Conservation (phyloP, 345 rosid species). For the Eucalyptus regnans region DNA sequence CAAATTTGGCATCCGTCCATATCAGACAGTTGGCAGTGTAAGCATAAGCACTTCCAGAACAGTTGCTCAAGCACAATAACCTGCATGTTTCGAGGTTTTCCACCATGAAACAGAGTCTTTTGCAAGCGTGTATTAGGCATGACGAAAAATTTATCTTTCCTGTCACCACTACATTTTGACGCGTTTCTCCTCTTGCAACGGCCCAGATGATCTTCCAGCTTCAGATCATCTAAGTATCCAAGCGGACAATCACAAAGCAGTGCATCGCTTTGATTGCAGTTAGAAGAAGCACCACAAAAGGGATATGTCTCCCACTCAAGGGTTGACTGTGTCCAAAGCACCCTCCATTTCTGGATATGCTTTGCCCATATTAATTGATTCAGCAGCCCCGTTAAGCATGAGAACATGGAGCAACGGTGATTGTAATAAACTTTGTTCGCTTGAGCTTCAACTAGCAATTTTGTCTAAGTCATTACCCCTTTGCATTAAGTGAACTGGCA, state of each 20-base stretch:
- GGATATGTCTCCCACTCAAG: neutral
- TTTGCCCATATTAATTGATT: neutral
- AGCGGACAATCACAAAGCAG: neutral
- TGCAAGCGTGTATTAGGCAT: neutral
- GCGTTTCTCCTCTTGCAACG: neutral
- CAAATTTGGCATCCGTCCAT: neutral
- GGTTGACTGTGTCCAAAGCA: slow-evolving; percentile 6
- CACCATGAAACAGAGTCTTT: neutral
- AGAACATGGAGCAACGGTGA: neutral
- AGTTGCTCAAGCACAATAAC: slow-evolving; percentile 6
- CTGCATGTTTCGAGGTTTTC: neutral
- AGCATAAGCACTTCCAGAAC: slow-evolving; percentile 17
- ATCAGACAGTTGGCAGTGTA: neutral
- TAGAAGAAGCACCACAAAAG: slow-evolving; percentile 9
- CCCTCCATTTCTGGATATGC: neutral
- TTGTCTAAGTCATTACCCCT: neutral
- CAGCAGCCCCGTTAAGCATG: neutral
- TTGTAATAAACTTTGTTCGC: neutral
- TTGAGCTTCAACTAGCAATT: neutral
- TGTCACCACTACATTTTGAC: neutral
- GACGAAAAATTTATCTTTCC: neutral
- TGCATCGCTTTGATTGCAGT: neutral
- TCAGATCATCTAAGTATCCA: neutral
- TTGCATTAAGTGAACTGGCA: neutral
- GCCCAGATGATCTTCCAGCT: neutral